phyloP scores from a whole-genome alignment of 352 stramenopile species.

The Phytophthora megakarya region DNA sequence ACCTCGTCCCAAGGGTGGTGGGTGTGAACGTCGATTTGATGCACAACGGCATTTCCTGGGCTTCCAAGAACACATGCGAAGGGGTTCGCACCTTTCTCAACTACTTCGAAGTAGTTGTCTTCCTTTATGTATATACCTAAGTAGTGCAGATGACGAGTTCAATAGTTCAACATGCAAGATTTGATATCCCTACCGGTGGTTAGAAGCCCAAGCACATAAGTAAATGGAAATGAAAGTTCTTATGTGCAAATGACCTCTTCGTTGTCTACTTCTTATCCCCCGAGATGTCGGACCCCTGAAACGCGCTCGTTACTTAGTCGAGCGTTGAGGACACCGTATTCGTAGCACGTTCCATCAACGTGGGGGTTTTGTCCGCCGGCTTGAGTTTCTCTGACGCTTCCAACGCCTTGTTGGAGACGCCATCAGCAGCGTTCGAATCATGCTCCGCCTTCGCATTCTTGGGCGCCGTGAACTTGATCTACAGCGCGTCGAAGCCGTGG shows the following conservation, averaged over 20 bases:
- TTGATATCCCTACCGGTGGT: no score
- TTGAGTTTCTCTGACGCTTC: slow-evolving; percentile 27
- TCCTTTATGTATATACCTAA: no score
- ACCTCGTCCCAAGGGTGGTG: slow-evolving; percentile 35
- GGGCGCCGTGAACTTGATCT: slow-evolving; percentile 36
- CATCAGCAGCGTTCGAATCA: slow-evolving; percentile 14
- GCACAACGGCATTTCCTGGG: slow-evolving; percentile 18
- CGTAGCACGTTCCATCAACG: slow-evolving; percentile 35
- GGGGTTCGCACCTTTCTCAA: background rate
- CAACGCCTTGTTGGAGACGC: slow-evolving; percentile 22
- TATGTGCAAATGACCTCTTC: background rate
- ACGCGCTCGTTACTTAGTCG: slow-evolving; percentile 22
- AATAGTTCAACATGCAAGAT: no score
- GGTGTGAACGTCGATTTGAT: slow-evolving; percentile 30
- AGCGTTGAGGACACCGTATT: slow-evolving; percentile 19
- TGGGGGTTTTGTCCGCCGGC: slow-evolving; percentile 18
- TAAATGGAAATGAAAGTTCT: no score
- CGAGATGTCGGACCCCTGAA: slow-evolving; percentile 9
- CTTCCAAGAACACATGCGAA: background rate
- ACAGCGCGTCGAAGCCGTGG: slow-evolving; percentile 44
- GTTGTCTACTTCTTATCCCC: slow-evolving; percentile 17
- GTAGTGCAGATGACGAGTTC: no score
- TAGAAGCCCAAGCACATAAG: no score
- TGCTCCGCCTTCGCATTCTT: slow-evolving; percentile 34
- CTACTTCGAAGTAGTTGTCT: no score